phyloP scores from a whole-genome alignment of 768 basidiomycete species.

The Hemileccinum impolitum region DNA sequence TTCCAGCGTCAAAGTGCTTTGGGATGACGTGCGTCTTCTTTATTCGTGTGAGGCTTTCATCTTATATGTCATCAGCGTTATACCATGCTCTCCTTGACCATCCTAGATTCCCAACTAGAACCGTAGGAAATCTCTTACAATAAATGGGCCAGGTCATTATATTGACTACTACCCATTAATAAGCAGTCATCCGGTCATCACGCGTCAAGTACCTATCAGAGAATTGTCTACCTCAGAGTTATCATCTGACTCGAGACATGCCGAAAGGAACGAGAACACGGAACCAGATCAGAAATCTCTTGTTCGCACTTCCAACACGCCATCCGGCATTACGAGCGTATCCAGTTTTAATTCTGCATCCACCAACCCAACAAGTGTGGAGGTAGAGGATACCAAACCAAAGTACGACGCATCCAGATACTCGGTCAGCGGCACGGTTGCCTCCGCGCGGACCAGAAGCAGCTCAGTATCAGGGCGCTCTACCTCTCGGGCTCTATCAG shows the following conservation, averaged over 20 bases:
- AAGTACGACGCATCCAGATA: slow-evolving; percentile 11
- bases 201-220: slow-evolving; percentile 1
- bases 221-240: slow-evolving; percentile 6
- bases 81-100: slow-evolving; percentile 14
- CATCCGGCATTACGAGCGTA: slow-evolving; percentile 10
- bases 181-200: slow-evolving; percentile 3
- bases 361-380: slow-evolving; percentile 3
- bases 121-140: slow-evolving; percentile 10
- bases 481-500: slow-evolving; percentile 13
- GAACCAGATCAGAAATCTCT: slow-evolving; percentile 5
- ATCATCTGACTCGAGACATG: too few relatives aligned
- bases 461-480: slow-evolving; percentile 8
- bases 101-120: slow-evolving; percentile 10
- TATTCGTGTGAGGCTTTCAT: background rate
- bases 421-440: background rate
- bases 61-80: slow-evolving; percentile 12
- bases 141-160: background rate
- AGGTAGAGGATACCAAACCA: slow-evolving; percentile 22
- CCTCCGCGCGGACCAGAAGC: slow-evolving; percentile 2
- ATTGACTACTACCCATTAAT: background rate
- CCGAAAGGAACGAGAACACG: background rate
- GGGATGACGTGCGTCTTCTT: slow-evolving; percentile 33
- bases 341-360: slow-evolving; percentile 1
- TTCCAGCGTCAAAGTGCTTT: slow-evolving; percentile 33
- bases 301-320: slow-evolving; percentile 11